Evolutionary conservation across 1,284 basidiomycete genomes (phyloP), one percentile per base, ranked within the genome.

Genomic region (Rhizoctonia solani): DNA sequence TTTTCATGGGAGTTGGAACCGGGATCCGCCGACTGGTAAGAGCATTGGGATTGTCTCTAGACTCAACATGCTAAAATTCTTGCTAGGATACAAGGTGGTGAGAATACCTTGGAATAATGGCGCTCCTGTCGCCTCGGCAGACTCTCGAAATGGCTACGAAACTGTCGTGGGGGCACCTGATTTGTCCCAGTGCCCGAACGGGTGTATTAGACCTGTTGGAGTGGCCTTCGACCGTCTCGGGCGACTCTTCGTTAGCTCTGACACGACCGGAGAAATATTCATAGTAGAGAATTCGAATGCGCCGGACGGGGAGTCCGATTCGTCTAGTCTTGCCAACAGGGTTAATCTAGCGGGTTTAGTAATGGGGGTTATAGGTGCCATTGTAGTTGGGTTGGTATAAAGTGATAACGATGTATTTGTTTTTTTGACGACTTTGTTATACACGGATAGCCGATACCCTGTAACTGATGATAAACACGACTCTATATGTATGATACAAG

Each of bases 1-100:
- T 42, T 66, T 66, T n/a, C 63, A 66, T 47, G 63, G 63, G n/a
- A 54, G 52, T 47, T 66, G 63, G 63, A 41, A 66, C 25, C 34
- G 50, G 27, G 11, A 55, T 14, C 63, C 63, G 3, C 52, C 63
- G 34, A 66, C 63, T 46, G 63, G 63, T 29, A 23, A 54, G 16
- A 11, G 37, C 37, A 8, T 16, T 14, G 13, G 49, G 37, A 39
- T 8, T 39, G 37, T 39, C 9, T 16, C n/a, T n/a, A n/a, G n/a
- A n/a, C n/a, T n/a, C 21, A 5, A 23, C 37, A 9, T 11, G 1
- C 23, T 37, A 14, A 16, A 9, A 9, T 21, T 49, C n/a, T n/a
- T n/a, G n/a, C 30, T 19, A 52, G 37, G 37, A 8, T 54, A 66
- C 37, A 42, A 66, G 21, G 39, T 47, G 9, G 49, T 66, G 13